Evolutionary conservation across 148 eudicot genomes (phyloP), one percentile per base, ranked within the genome.

Genomic region (Nepenthes gracilis): DNA sequence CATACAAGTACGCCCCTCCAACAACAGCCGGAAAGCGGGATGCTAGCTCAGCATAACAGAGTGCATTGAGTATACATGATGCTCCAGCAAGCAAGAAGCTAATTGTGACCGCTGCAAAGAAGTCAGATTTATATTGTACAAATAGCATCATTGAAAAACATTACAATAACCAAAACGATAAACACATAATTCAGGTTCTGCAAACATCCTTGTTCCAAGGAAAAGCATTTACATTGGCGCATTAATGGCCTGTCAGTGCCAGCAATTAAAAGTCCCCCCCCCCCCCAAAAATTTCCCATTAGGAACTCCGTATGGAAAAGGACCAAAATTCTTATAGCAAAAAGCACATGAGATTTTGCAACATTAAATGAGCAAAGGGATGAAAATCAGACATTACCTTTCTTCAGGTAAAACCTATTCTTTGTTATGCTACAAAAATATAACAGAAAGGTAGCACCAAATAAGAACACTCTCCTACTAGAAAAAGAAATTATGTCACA

Each of bases 11-110:
- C 36, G 96, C 98, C 72, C 98, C 98, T 53, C 98, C 98, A 45
- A 93, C 98, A 58, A 93, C 96, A 47, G 98, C 96, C 49, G 98
- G 98, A 72, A 93, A 86, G 6, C 95, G 91, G 61, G 98, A 82
- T 40, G 96, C 81, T 35, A 93, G 76, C 78, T 93, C 98, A 43
- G 98, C 98, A 64, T 93, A 93, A 71, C 98, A 93, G 52, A 93
- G 90, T 13, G 95, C 98, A 75, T 93, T 93, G 50, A 88, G 87
- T 55, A 88, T 83, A 67, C 98, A 93, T 55, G 91, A 88, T 58
- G 78, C 86, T 69, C 98, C 98, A 49, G 98, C 96, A 51, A 93
- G 74, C 57, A 84, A 60, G 66, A 93, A 93, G 77, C 98, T 86
- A 43, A 93, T 76, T 36, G 95, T 93, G 47, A 86, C 98, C 64